These are phyloP conservation scores for Saprolegnia diclina DNA, from an alignment of 352 stramenopile genomes.

Conservation along the genomic window DNA sequence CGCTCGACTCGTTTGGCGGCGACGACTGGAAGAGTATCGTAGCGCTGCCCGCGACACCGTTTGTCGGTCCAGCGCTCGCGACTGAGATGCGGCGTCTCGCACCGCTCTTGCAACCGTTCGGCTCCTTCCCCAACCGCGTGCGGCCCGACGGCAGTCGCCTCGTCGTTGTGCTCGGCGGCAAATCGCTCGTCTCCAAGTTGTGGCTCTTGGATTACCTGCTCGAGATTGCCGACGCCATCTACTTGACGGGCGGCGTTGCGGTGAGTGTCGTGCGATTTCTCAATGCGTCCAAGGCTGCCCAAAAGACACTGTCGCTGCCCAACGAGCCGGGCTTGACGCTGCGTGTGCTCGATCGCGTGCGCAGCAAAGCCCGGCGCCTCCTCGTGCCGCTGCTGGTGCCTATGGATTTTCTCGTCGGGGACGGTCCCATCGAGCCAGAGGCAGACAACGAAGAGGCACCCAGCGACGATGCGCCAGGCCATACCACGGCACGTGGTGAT, in stretches of 20 bases:
- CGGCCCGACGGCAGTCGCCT: neutral
- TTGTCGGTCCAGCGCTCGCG: neutral
- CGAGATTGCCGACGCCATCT: constrained; percentile 49
- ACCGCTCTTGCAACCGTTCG: constrained; percentile 1
- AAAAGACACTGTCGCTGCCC: neutral
- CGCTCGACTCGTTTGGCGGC: constrained; percentile 4
- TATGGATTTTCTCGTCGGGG: constrained; percentile 55
- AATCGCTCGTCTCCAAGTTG: constrained; percentile 46
- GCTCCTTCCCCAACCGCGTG: neutral
- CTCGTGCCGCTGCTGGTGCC: constrained; percentile 50
- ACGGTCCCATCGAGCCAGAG: constrained; percentile 36
- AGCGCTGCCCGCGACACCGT: neutral
- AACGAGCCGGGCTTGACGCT: constrained; percentile 24
- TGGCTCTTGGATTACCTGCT: constrained; percentile 60
- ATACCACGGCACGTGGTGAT: constrained; percentile 40
- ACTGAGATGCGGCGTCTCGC: neutral
- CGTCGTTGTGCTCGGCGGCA: constrained; percentile 43
- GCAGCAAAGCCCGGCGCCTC: constrained; percentile 59
- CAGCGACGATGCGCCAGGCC: constrained; percentile 35
- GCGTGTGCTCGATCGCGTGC: constrained; percentile 44
- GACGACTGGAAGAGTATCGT: constrained; percentile 1
- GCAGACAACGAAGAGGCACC: constrained; percentile 32
- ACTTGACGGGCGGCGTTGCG: constrained; percentile 60
- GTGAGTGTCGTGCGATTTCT: constrained; percentile 47
- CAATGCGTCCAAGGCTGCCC: constrained; percentile 31